Evolutionary conservation across 2,329 filamentous ascomycete species (phyloP).

Genomic region (Cladophialophora carrionii): DNA sequence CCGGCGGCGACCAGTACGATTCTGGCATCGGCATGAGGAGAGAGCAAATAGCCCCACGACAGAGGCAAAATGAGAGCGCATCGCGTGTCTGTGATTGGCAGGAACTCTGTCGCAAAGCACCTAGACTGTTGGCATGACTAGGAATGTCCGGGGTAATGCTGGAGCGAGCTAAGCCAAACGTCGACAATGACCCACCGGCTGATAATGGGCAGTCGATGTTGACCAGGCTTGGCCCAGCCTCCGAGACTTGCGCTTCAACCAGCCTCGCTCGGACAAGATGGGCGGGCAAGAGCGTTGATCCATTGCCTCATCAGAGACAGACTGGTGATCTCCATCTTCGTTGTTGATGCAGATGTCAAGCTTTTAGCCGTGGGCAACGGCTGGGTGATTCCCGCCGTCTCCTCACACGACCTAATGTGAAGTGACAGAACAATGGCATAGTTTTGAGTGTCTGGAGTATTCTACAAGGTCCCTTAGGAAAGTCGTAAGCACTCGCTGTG

Average conservation of each 20-base stretch:
- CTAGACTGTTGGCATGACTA: slow-evolving; percentile 6
- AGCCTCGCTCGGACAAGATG: slow-evolving; percentile 15
- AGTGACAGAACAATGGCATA: neutral
- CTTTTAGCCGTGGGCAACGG: neutral
- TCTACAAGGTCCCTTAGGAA: too few relatives aligned
- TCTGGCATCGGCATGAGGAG: slow-evolving; percentile 5
- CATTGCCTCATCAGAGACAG: slow-evolving; percentile 16
- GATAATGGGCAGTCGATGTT: neutral
- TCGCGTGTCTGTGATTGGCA: slow-evolving; percentile 17
- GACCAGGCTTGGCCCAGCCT: slow-evolving; percentile 2
- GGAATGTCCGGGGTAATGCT: slow-evolving; percentile 27
- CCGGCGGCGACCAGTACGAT: slow-evolving; percentile 7
- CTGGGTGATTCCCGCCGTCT: neutral
- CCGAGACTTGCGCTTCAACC: slow-evolving; percentile 1
- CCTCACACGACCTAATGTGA: neutral
- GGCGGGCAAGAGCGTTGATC: slow-evolving; percentile 2
- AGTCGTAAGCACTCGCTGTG: neutral
- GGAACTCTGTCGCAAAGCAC: slow-evolving; percentile 1
- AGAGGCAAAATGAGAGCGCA: slow-evolving; percentile 8
- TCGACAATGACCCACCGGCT: slow-evolving; percentile 30
- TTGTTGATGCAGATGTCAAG: neutral
- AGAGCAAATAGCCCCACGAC: slow-evolving; percentile 12
- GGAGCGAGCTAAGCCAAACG: slow-evolving; percentile 27
- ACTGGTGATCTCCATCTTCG: neutral
- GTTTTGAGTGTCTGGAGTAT: too few relatives aligned